A percentile compares a stretch with the other conserved stretches of the same genome.
These are phyloP conservation scores for Pseudofabraea citricarpa DNA, from an alignment of 2,329 filamentous ascomycete species.

Conservation along the genomic window DNA sequence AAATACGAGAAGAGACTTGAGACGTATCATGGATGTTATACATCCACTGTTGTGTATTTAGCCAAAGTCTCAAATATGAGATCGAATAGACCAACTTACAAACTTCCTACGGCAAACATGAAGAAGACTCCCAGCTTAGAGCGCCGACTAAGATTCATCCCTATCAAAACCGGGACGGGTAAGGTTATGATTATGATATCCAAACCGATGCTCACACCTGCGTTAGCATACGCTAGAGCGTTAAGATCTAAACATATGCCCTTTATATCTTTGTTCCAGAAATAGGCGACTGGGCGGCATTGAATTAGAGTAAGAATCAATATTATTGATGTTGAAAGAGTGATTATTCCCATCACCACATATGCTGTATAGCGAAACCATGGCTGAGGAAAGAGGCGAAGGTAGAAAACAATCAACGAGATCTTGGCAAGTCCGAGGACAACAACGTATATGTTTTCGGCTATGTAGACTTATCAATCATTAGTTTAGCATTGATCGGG, in stretches of 20 bases:
- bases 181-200: conserved; percentile 61
- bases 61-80: background rate
- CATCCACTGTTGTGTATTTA: background rate
- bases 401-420: conserved; percentile 9
- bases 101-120: conserved; percentile 62
- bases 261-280: conserved; percentile 11
- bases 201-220: conserved; percentile 63
- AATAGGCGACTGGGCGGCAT: conserved; percentile 10
- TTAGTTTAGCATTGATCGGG: background rate
- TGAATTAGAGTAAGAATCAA: conserved; percentile 9
- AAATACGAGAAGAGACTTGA: conserved; percentile 10
- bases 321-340: conserved; percentile 6
- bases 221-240: conserved; percentile 61
- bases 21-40: conserved; percentile 3
- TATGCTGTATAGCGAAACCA: conserved; percentile 3
- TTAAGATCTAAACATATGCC: conserved; percentile 54
- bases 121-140: conserved; percentile 62
- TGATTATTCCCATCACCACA: conserved; percentile 1
- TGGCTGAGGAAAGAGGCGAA: conserved; percentile 6
- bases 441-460: conserved; percentile 10
- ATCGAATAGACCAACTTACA: conserved; percentile 41
- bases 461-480: conserved; percentile 8
- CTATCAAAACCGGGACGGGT: conserved; percentile 58
- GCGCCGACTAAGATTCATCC: conserved; percentile 56
- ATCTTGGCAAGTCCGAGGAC: conserved; percentile 10